Conservation (phyloP, 2,329 filamentous ascomycete genomes). For the Cercospora sp. region DNA sequence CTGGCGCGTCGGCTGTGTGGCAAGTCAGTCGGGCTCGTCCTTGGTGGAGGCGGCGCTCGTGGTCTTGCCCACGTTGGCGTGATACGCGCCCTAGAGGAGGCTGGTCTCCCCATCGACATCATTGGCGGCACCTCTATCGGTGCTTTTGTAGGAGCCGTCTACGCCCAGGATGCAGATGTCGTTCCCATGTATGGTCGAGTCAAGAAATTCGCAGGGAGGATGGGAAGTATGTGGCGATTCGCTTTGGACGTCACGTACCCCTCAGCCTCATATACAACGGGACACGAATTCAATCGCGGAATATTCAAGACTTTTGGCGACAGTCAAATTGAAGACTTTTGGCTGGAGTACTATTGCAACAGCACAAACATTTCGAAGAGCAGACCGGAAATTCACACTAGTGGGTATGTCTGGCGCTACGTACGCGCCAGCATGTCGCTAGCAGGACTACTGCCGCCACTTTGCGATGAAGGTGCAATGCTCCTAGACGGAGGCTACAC, state of each 20-base stretch:
- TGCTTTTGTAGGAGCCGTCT: conserved; percentile 89
- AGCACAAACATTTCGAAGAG: conserved; percentile 98
- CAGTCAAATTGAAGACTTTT: conserved; percentile 97
- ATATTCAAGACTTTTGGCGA: conserved; percentile 99
- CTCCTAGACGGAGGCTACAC: conserved; percentile 94
- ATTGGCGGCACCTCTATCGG: conserved; percentile 96
- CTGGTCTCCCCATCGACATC: conserved; percentile 92
- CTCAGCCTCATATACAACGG: conserved; percentile 93
- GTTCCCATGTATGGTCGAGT: conserved; percentile 95
- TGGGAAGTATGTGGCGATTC: conserved; percentile 99
- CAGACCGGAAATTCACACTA: conserved; percentile 87
- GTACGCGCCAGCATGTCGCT: conserved; percentile 96
- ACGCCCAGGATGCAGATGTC: conserved; percentile 92
- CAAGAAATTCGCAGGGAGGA: conserved; percentile 97
- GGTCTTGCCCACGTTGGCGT: conserved; percentile 92
- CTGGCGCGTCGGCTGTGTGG: conserved; percentile 86
- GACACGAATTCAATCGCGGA: conserved; percentile 97
- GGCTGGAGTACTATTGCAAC: conserved; percentile 98
- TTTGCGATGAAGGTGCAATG: conserved; percentile 97
- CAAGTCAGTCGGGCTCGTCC: conserved; percentile 89
- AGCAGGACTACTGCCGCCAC: conserved; percentile 84
- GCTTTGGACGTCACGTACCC: conserved; percentile 94
- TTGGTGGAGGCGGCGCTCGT: conserved; percentile 88
- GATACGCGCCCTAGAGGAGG: conserved; percentile 91
- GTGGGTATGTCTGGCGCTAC: conserved; percentile 96